Base-by-base conservation (phyloP, 1,284 basidiomycete genomes). In the Somion occarium region DNA sequence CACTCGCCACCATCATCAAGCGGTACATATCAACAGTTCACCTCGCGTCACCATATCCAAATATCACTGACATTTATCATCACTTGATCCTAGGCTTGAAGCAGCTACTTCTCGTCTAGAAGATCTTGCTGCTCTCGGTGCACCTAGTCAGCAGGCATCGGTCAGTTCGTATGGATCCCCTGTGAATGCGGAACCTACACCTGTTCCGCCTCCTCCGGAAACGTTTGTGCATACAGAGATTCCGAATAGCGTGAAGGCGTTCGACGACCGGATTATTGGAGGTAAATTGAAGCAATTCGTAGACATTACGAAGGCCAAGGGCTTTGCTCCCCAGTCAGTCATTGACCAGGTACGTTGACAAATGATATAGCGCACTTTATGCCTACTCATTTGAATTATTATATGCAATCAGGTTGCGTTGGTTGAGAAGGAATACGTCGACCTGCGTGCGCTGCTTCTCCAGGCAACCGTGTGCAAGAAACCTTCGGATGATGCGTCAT, bases 51-150 rank as follows among this genome's bases (percentile, higher is more conserved):
- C 13, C 9, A 9, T n/a, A 9, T 37, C 51, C 30, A 27, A 24
- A 23, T 48, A 22, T 30, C 23, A 11, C 25, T 39, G 26, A 44
- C 57, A 48, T 44, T 12, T 48, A 22, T 41, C 20, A 9, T 41
- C 18, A 18, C 18, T 9, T 41, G 7, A 9, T 19, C 20, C 12
- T 19, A 91, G 91, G 56, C 79, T 93, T 49, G 90, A 96, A 76
- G 96, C 97, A 43, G 93, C 93, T 2, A 95, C 94, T 5, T 93
- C 92, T 47, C 84, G 96, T 49, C 82, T 99, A 24, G 96, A 99
- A 70, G 96, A 99, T 66, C 78, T 98, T 54, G 90, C 88, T 49
- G 69, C 72, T 47, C 69, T 65, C 61, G 55, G 62, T 26, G 63
- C 65, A 24, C 60, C 61, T 42, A 53, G 59, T 46, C 66, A 55